Percentiles rank a stretch among this genome's conserved stretches.
Conservation (phyloP, 306 rosid species). For the Trifolium pratense region DNA sequence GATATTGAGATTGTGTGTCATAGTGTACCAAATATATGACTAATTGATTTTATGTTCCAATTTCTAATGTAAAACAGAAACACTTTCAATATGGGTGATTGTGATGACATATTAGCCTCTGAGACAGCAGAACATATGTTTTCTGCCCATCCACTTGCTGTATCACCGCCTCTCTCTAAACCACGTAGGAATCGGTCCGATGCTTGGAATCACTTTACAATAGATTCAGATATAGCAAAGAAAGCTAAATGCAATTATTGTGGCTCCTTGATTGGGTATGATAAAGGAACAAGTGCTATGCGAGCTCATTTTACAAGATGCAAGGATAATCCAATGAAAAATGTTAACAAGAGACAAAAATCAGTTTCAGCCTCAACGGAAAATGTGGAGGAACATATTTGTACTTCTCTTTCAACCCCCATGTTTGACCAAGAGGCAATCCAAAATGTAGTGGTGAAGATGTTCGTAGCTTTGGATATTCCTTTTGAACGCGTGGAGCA, state of each 20-base stretch:
- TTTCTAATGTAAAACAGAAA: background rate
- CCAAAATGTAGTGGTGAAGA: background rate
- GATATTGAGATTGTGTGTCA: background rate
- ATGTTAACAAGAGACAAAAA: slow-evolving; percentile 8
- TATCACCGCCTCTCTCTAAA: background rate
- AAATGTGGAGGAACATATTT: background rate
- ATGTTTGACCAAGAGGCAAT: slow-evolving; percentile 1
- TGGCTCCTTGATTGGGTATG: slow-evolving; percentile 17
- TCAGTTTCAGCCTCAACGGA: slow-evolving; percentile 11
- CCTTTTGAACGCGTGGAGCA: slow-evolving; percentile 14
- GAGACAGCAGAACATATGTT: slow-evolving; percentile 10
- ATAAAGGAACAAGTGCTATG: slow-evolving; percentile 26
- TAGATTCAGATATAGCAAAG: background rate
- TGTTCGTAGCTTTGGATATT: slow-evolving; percentile 7
- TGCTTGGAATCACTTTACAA: slow-evolving; percentile 18
- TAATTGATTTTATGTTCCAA: background rate
- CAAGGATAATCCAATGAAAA: background rate
- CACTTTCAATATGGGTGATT: background rate
- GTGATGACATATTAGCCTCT: background rate
- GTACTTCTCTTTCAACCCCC: background rate
- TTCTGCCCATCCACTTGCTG: slow-evolving; percentile 8
- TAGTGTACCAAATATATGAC: background rate
- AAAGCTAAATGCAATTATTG: slow-evolving; percentile 24
- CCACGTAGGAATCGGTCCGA: slow-evolving; percentile 18
- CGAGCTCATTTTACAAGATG: slow-evolving; percentile 21